These are phyloP conservation scores for Phytophthora niederhauseri DNA, from an alignment of 352 stramenopile genomes.

Conservation along the genomic window DNA sequence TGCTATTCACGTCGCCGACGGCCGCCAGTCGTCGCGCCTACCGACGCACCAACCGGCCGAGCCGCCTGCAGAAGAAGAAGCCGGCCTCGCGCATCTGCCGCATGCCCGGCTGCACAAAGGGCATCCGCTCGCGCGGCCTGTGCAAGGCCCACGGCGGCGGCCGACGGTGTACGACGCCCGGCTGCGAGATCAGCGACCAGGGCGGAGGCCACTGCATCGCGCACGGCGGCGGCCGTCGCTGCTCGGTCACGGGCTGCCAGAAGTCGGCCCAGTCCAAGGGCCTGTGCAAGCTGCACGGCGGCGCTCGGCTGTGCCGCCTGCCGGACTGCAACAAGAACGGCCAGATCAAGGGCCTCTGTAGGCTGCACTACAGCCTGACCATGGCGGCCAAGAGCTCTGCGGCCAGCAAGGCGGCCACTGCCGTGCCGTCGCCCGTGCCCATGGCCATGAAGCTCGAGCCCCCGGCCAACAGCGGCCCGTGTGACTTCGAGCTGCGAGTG, in stretches of 20 bases:
- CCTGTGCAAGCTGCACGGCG: conserved; percentile 85
- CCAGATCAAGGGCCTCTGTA: conserved; percentile 81
- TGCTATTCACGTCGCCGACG: conserved; percentile 39
- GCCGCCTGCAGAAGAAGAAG: conserved; percentile 53
- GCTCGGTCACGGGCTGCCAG: conserved; percentile 65
- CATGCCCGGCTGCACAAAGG: conserved; percentile 77
- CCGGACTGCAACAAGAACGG: conserved; percentile 82
- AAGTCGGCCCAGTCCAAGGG: conserved; percentile 87
- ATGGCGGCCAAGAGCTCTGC: conserved; percentile 30
- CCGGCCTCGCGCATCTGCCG: conserved; percentile 79
- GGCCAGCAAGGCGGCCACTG: conserved; percentile 5
- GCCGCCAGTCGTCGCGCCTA: conserved; percentile 21
- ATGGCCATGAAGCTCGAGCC: conserved; percentile 24
- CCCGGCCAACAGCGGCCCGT: conserved; percentile 17
- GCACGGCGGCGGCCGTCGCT: conserved; percentile 70
- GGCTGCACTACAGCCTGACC: conserved; percentile 66
- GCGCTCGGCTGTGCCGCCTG: conserved; percentile 72
- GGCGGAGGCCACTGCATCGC: conserved; percentile 86
- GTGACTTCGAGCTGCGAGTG: conserved; percentile 35
- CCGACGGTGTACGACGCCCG: conserved; percentile 72
- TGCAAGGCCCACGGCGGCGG: conserved; percentile 89
- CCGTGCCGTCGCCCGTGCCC: neutral
- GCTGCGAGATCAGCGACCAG: conserved; percentile 88
- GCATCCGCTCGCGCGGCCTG: conserved; percentile 79
- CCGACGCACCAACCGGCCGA: conserved; percentile 25